Evolutionary conservation across 169 alveolate species (phyloP).

Genomic region (Eimeria maxima): DNA sequence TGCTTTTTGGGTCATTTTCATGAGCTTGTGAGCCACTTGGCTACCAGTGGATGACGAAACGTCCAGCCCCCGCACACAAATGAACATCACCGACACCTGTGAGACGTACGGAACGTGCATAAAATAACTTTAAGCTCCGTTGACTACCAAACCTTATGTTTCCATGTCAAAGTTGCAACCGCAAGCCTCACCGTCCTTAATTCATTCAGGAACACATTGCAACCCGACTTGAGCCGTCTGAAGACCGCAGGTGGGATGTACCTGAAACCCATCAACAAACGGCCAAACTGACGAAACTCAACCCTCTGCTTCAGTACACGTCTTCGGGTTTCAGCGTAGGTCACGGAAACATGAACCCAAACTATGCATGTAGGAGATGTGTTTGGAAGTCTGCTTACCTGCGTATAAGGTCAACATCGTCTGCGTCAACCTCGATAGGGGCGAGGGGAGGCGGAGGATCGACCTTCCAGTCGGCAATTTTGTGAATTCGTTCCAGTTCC

Average conservation of each 20-base stretch:
- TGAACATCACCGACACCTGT: slow-evolving; percentile 87
- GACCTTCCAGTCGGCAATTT: slow-evolving; percentile 69
- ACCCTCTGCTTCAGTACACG: background rate
- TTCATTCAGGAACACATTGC: slow-evolving; percentile 87
- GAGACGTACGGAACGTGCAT: background rate
- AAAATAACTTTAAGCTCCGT: background rate
- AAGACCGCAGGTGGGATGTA: slow-evolving; percentile 90
- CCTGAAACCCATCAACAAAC: slow-evolving; percentile 53
- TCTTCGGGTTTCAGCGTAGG: background rate
- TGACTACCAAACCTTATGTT: too few species aligned
- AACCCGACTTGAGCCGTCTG: slow-evolving; percentile 87
- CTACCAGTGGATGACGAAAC: slow-evolving; percentile 89
- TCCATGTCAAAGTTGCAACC: background rate
- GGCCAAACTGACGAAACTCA: background rate
- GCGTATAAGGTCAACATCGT: slow-evolving; percentile 80
- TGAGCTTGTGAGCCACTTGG: slow-evolving; percentile 87
- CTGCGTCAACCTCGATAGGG: slow-evolving; percentile 80
- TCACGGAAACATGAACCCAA: background rate
- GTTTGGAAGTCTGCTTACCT: slow-evolving; percentile 22
- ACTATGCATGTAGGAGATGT: background rate
- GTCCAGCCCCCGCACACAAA: slow-evolving; percentile 88
- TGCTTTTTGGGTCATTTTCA: slow-evolving; percentile 85
- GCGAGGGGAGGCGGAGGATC: slow-evolving; percentile 82
- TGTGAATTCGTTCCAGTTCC: slow-evolving; percentile 62
- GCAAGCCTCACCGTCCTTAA: slow-evolving; percentile 81